Evolutionary conservation across 768 basidiomycete species (phyloP), one percentile per base, ranked within the genome.

Genomic region (Agrocybe praecox): DNA sequence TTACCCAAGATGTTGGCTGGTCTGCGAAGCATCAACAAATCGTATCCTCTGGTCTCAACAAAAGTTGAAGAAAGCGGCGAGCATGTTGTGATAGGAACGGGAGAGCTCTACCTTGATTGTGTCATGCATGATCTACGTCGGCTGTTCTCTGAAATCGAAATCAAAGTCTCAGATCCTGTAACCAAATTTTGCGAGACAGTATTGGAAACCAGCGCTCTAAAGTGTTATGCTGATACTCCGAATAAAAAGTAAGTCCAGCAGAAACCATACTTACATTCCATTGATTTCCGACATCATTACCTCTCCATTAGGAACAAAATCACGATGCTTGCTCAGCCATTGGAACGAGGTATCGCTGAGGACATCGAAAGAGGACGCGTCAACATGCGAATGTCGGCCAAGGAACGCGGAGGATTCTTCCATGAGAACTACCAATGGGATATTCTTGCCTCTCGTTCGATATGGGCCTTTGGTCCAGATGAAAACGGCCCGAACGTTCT

Each of bases 391-490:
- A 96, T 98, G 94, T 83, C 92, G 1, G 83, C 91, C 22, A 98
- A 98, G 74, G 95, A 98, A 67, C 82, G 97, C 45, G 97, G 96
- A 24, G 90, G 87, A 48, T 94, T 96, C 78, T 98, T 99, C 74
- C 88, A 98, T 73, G 89, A 93, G 68, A 96, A 94, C 69, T 96
- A 98, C 72, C 91, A 96, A 57, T 99, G 97, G 96, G 97, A 99
- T 75, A 74, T 98, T 65, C 83, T 99, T 56, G 96, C 97, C 1
- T 96, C 95, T 44, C 83, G 97, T 57, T 98, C 96, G 64, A 97
- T 99, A 78, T 99, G 97, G 97, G 95, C 97, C 19, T 99, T 99
- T 73, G 97, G 97, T 18, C 97, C 97, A 2, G 94, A 98, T 62
- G 96, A 98, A 45, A 88, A 86, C 60, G 97, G 97, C 0, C 85